Evolutionary conservation across 2,329 filamentous ascomycete species (phyloP), one percentile per base, ranked within the genome.

Genomic region (Trichoderma lentiforme): DNA sequence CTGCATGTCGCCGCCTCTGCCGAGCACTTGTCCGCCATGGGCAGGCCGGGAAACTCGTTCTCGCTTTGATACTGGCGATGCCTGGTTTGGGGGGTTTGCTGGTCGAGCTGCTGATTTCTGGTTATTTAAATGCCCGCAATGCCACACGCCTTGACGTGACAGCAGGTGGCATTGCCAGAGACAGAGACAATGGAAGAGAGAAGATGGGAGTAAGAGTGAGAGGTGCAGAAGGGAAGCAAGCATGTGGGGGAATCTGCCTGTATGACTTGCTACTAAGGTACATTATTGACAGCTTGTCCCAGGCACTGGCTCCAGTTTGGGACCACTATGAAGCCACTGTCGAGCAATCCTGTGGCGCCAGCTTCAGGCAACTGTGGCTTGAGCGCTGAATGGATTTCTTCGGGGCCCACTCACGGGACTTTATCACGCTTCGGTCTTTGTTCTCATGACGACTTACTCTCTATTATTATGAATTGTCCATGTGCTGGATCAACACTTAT

Each of bases 331-430:
- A 39, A 67, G 64, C 65, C 65, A 69, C 56, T 30, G 18, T 30
- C 12, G 12, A 68, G 51, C 24, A 56, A n/a, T 30, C 30, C 58
- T 65, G 71, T 72, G 67, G 71, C 71, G 71, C 53, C 51, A 72
- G 71, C 71, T 72, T 39, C 28, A n/a, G 63, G 32, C 28, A 21
- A 21, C 28, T 68, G 53, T 62, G 51, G 58, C 70, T 62, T 32
- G 34, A 28, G 43, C 36, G 63, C 32, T 32, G 34, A 15, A 61
- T 43, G 34, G n/a, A 61, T 26, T 65, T 34, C 18, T 7, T 21
- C n/a, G 28, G 24, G 64, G 64, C 47, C 71, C 71, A 70, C 71
- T 72, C 71, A 72, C 71, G 67, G 53, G 71, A 72, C 67, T 57
- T 24, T 6, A 61, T 57, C 36, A 70, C 71, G 26, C 57, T 67